phyloP scores from a whole-genome alignment of 768 basidiomycete genomes.

The Cyclocybe cylindracea region DNA sequence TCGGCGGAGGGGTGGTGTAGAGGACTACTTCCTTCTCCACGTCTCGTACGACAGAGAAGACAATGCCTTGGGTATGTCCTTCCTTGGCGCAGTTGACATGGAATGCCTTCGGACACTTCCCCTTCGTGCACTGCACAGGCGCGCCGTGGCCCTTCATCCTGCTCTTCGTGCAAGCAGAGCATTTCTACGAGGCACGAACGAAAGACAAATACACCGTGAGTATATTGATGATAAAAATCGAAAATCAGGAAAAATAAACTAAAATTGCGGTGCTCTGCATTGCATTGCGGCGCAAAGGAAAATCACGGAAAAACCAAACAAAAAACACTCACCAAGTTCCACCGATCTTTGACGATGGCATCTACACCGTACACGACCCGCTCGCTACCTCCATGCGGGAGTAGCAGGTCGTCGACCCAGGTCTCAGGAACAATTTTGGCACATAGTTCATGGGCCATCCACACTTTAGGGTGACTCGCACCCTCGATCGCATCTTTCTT shows the following conservation, averaged over 20 bases:
- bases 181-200: conserved; percentile 63
- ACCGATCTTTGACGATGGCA: conserved; percentile 86
- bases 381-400: conserved; percentile 40
- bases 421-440: conserved; percentile 87
- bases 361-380: conserved; percentile 81
- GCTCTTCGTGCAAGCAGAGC: conserved; percentile 76
- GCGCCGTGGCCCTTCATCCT: conserved; percentile 71
- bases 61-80: conserved; percentile 50
- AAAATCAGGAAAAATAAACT: neutral
- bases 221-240: neutral
- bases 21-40: conserved; percentile 83
- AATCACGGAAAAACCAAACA: neutral
- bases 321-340: conserved; percentile 76
- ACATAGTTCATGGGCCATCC: conserved; percentile 82
- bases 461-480: conserved; percentile 45
- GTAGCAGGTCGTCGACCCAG: conserved; percentile 77
- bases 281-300: neutral
- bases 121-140: conserved; percentile 91
- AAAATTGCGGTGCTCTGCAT: neutral
- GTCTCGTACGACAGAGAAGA: conserved; percentile 63
- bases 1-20: conserved; percentile 36
- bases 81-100: conserved; percentile 88
- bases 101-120: conserved; percentile 91
- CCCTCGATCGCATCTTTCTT: conserved; percentile 53
- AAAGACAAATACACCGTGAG: neutral